phyloP scores from a whole-genome alignment of 148 eudicot species.

The Rhododendron vialii region DNA sequence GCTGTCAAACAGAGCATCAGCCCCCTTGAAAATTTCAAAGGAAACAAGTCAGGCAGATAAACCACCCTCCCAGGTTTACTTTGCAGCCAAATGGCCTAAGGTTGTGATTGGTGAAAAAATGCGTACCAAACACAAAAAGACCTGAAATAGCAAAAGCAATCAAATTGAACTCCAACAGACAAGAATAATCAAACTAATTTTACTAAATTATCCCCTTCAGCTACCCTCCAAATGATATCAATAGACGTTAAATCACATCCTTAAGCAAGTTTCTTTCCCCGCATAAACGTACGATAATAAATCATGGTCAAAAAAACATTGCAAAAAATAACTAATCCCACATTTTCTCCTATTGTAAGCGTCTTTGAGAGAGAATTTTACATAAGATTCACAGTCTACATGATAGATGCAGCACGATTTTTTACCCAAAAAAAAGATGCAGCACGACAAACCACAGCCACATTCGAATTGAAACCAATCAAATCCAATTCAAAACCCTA shows the following conservation, averaged over 20 bases:
- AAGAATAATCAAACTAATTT: neutral
- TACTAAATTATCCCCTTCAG: neutral
- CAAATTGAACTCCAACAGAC: neutral
- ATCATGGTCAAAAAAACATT: neutral
- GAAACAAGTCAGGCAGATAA: too few species aligned
- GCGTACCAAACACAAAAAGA: too few species aligned
- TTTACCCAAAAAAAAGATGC: neutral
- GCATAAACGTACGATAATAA: neutral
- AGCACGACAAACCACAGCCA: slow-evolving; percentile 15
- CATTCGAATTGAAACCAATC: neutral
- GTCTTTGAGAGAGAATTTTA: slow-evolving; percentile 24
- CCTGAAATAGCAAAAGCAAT: neutral
- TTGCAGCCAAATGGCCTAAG: too few species aligned
- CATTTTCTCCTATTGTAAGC: slow-evolving; percentile 16
- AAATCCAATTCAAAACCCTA: slow-evolving; percentile 10
- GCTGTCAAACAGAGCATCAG: too few species aligned
- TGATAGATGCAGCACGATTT: slow-evolving; percentile 3
- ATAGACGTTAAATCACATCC: neutral
- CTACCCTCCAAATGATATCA: neutral
- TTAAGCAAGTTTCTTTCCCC: neutral
- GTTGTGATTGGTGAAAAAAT: too few species aligned
- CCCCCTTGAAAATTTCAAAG: too few species aligned
- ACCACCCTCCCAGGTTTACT: too few species aligned
- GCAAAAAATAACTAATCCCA: neutral
- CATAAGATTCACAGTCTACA: slow-evolving; percentile 20